These are phyloP conservation scores for Aspergillus pseudonomiae DNA, from an alignment of 2,329 filamentous ascomycete species.

Conservation along the genomic window DNA sequence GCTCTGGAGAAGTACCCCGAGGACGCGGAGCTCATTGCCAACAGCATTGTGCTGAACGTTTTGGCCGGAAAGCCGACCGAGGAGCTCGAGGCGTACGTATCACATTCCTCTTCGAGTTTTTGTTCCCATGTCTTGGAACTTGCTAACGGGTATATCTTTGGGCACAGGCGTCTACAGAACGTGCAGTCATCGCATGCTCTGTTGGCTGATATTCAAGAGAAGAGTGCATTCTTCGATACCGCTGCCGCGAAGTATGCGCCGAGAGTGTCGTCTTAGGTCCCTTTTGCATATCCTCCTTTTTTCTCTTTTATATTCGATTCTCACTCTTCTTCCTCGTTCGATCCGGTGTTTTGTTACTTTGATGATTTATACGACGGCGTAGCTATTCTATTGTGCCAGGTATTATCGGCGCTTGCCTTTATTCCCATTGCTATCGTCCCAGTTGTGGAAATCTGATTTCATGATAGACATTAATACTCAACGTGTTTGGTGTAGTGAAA, in stretches of 20 bases:
- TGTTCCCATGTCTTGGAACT: background rate
- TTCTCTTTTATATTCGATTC: background rate
- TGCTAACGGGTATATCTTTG: conserved; percentile 21
- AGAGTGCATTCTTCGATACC: conserved; percentile 83
- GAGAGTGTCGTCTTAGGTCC: conserved; percentile 61
- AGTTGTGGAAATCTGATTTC: conserved; percentile 3
- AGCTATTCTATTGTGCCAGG: conserved; percentile 18
- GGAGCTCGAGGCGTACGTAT: conserved; percentile 65
- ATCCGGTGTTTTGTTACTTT: conserved; percentile 17
- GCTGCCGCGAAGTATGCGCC: conserved; percentile 84
- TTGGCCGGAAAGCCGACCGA: conserved; percentile 72
- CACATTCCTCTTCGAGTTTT: background rate
- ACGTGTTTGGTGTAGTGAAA: background rate
- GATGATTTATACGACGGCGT: conserved; percentile 26
- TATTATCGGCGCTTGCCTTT: conserved; percentile 16
- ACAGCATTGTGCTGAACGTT: conserved; percentile 76
- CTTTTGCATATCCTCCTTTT: conserved; percentile 10
- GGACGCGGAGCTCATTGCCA: conserved; percentile 77
- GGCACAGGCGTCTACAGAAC: conserved; percentile 46
- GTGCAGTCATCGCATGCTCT: conserved; percentile 70
- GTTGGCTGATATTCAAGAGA: conserved; percentile 75
- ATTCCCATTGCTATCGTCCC: conserved; percentile 4
- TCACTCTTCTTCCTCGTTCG: conserved; percentile 10
- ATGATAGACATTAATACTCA: conserved; percentile 8
- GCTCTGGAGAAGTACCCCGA: conserved; percentile 74